These are phyloP conservation scores for Leccinum aurantiacum DNA, from an alignment of 768 basidiomycete genomes.

Conservation along the genomic window DNA sequence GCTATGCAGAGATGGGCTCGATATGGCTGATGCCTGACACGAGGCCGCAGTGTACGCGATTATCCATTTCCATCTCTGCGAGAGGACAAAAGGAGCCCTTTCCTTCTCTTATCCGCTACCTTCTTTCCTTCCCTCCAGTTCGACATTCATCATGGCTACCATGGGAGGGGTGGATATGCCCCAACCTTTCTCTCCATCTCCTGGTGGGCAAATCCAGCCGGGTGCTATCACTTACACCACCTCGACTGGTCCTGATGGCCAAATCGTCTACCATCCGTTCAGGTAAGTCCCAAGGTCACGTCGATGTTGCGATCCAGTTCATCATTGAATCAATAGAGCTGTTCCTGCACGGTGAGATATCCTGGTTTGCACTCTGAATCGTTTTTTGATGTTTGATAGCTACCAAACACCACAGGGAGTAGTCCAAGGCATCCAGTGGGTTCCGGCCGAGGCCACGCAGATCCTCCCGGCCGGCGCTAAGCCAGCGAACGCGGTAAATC, in stretches of 20 bases:
- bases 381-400: slow-evolving; percentile 37
- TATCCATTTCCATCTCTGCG: slow-evolving; percentile 7
- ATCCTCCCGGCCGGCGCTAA: slow-evolving; percentile 59
- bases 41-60: slow-evolving; percentile 28
- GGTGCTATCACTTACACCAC: slow-evolving; percentile 78
- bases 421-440: slow-evolving; percentile 61
- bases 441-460: slow-evolving; percentile 68
- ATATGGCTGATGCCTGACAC: slow-evolving; percentile 29
- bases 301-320: slow-evolving; percentile 9
- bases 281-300: slow-evolving; percentile 45
- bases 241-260: slow-evolving; percentile 59
- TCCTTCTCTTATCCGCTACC: not conserved
- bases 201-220: slow-evolving; percentile 50
- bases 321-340: slow-evolving; percentile 46
- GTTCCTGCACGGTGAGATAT: slow-evolving; percentile 65
- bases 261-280: slow-evolving; percentile 68
- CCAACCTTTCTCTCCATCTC: slow-evolving; percentile 31
- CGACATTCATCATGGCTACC: slow-evolving; percentile 25
- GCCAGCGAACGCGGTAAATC: slow-evolving; percentile 55
- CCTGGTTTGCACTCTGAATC: not conserved
- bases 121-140: slow-evolving; percentile 13
- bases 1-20: slow-evolving; percentile 29
- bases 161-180: slow-evolving; percentile 28
- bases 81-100: slow-evolving; percentile 23
- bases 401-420: slow-evolving; percentile 71